Base-by-base conservation (phyloP, 352 stramenopile species). In the Phytopythium aichiense region DNA sequence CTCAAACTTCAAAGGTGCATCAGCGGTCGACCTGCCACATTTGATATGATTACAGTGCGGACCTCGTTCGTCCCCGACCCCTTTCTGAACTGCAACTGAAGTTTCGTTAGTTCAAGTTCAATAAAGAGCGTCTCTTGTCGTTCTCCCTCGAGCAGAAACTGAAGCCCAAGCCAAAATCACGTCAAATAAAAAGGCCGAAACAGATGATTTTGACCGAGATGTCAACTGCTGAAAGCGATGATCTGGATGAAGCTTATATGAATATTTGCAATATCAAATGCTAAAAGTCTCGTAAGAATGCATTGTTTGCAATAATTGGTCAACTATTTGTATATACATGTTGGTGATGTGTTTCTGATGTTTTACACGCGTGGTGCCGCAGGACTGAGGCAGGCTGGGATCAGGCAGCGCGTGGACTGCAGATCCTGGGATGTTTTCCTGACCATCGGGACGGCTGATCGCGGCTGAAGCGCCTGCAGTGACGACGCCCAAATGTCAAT, bases 21-120 rank as follows among this genome's bases (percentile, higher is more conserved):
- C 7, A 3, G 25, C 15, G 6, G 28, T 11, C 0, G 16, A 56
- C 25, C 60, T 55, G 7, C 22, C 23, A 46, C 3, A 56, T 0
- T 60, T 16, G 22, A 60, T 55, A 33, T 33, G 42, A 16, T 25
- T 51, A 20, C 45, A 51, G 11, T 15, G 7, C 11, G 43, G 40
- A 46, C n/a, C 43, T 9, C 18, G 9, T 16, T 9, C 46, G 3
- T 53, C 46, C 53, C 53, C 53, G 22, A 66, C 11, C 61, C 53
- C 37, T 20, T 56, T 51, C 40, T 46, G 43, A 58, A 69, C 64
- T 69, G 61, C 64, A 69, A 69, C 58, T 63, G 53, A 67, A 67
- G 61, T 67, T 67, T 63, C 33, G 37, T 37, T 54, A 49, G 59
- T 62, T 66, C 48, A 75, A 77, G 60, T 77, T 77, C 70, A 74